These are phyloP conservation scores for Thyridium curvatum DNA, from an alignment of 2,329 filamentous ascomycete genomes.

Conservation along the genomic window DNA sequence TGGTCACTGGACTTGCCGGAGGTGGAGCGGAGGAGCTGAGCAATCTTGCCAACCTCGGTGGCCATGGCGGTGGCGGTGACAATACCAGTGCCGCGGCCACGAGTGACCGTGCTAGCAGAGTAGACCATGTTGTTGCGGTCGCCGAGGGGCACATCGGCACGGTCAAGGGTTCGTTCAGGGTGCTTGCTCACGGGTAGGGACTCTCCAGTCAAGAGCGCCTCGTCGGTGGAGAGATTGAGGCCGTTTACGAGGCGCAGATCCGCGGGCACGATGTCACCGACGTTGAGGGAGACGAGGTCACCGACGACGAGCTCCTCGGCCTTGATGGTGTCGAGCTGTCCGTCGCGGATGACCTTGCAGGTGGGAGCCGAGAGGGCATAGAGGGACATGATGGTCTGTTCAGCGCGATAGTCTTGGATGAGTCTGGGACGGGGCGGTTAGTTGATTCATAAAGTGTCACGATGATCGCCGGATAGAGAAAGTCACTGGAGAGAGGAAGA, in stretches of 20 bases:
- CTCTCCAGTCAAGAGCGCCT: slow-evolving; percentile 69
- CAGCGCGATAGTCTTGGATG: slow-evolving; percentile 54
- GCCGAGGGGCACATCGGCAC: slow-evolving; percentile 53
- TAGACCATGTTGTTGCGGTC: slow-evolving; percentile 68
- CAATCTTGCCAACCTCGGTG: slow-evolving; percentile 52
- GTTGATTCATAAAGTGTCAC: too few relatives aligned
- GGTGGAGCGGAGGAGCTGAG: slow-evolving; percentile 45
- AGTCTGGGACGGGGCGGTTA: slow-evolving; percentile 32
- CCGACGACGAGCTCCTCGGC: slow-evolving; percentile 57
- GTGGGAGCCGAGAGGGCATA: slow-evolving; percentile 52
- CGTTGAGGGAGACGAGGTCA: slow-evolving; percentile 56
- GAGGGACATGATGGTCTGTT: slow-evolving; percentile 56
- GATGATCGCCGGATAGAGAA: too few relatives aligned
- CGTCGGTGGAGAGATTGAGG: slow-evolving; percentile 71
- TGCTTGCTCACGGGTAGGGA: slow-evolving; percentile 64
- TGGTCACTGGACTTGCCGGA: slow-evolving; percentile 28
- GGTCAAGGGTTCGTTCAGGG: slow-evolving; percentile 46
- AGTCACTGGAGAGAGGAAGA: not conserved
- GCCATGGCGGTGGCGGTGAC: slow-evolving; percentile 62
- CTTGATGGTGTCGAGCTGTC: slow-evolving; percentile 43
- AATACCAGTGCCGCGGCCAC: slow-evolving; percentile 62
- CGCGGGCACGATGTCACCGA: slow-evolving; percentile 64
- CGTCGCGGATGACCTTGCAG: slow-evolving; percentile 51
- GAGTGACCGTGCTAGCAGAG: slow-evolving; percentile 65
- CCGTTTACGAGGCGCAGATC: slow-evolving; percentile 51